Evolutionary conservation across 345 rosid species (phyloP), one percentile per base, ranked within the genome.

Genomic region (Boechera retrofracta): DNA sequence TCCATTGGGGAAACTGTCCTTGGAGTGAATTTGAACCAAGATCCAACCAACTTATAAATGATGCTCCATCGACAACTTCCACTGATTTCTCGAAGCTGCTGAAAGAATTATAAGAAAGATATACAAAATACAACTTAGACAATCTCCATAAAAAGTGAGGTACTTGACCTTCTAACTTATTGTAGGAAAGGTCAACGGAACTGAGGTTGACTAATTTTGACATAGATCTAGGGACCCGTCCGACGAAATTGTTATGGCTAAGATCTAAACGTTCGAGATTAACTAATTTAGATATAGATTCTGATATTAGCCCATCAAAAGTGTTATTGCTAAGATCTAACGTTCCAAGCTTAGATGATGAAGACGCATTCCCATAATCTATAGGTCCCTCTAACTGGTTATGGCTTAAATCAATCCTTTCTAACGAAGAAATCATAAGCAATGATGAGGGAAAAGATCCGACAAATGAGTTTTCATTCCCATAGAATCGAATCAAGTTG

Each of bases 171-270:
- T 71, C 55, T 0, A 87, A 67, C 4, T 16, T 51, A 51, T 87
- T 87, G 55, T 53, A 15, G 1, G 88, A 86, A 38, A 83, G 16
- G 11, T 81, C 71, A 42, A 87, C 21, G 21, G 24, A 2, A 31
- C 0, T 0, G n/a, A 83, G 69, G 7, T 67, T 26, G 28, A 2
- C 58, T 33, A 55, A n/a, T 29, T 44, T 69, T 0, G 73, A 68
- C 33, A 67, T 7, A 2, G 72, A 67, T 7, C 21, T 33, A 32
- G 47, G 72, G 33, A 67, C 18, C 32, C 2, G 2, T 2, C 45
- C 32, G 24, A 3, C 2, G 8, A 64, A 64, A 28, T 15, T 44
- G 69, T 64, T 64, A 1, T 44, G 7, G 52, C 54, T 45, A 28
- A 64, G 53, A 45, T 28, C 53, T 24, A 67, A 13, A 12, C 0